These are phyloP conservation scores for Candida sphagnicola DNA, from an alignment of 805 yeast species.

Conservation along the genomic window DNA sequence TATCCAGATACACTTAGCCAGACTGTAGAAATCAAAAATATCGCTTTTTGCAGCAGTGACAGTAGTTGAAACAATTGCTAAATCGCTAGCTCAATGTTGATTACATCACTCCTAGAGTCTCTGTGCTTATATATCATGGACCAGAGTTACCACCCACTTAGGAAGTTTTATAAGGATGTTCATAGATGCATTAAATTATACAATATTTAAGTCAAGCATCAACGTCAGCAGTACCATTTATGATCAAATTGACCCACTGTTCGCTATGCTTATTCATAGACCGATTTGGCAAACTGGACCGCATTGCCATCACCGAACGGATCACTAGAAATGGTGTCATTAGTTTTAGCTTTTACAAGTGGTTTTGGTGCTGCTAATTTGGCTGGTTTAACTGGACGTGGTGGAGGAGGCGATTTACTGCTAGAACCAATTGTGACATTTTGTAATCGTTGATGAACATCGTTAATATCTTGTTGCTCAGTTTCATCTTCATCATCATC, in stretches of 20 bases:
- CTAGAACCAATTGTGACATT: slow-evolving; percentile 8
- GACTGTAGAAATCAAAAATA: too few relatives aligned
- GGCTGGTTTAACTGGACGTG: slow-evolving; percentile 23
- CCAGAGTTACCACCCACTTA: too few relatives aligned
- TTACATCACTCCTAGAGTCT: too few relatives aligned
- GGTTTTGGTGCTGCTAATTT: slow-evolving; percentile 10
- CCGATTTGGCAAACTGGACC: slow-evolving; percentile 10
- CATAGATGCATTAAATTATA: too few relatives aligned
- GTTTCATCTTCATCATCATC: slow-evolving; percentile 15
- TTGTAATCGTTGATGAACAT: slow-evolving; percentile 8
- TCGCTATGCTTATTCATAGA: slow-evolving; percentile 15
- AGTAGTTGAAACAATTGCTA: too few relatives aligned
- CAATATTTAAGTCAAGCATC: not conserved
- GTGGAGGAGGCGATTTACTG: slow-evolving; percentile 22
- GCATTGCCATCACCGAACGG: slow-evolving; percentile 38
- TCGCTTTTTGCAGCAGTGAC: too few relatives aligned
- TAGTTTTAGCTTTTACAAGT: slow-evolving; percentile 21
- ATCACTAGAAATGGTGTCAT: slow-evolving; percentile 19
- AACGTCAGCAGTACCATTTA: too few relatives aligned
- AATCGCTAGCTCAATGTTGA: too few relatives aligned
- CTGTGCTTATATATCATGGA: too few relatives aligned
- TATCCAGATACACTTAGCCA: too few relatives aligned
- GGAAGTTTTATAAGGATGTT: too few relatives aligned
- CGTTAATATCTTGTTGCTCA: slow-evolving; percentile 10
- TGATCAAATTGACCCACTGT: not conserved